Conservation (phyloP, 352 stramenopile species). For the Salisapilia sapeloensis region DNA sequence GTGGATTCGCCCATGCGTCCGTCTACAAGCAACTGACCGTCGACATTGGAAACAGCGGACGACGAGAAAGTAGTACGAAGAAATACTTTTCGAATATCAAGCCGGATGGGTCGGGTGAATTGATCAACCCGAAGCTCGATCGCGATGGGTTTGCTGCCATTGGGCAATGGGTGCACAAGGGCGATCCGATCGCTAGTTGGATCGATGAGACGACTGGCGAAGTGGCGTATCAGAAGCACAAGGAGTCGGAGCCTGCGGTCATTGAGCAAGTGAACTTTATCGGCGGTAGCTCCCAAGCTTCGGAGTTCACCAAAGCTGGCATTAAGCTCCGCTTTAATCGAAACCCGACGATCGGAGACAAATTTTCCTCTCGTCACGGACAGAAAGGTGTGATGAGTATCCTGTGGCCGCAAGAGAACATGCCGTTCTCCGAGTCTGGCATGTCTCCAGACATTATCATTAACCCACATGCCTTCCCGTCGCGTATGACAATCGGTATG, state of each 20-base stretch:
- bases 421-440: slow-evolving; percentile 98
- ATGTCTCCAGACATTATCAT: slow-evolving; percentile 99
- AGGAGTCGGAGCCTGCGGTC: slow-evolving; percentile 94
- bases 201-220: slow-evolving; percentile 91
- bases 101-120: slow-evolving; percentile 38
- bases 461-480: slow-evolving; percentile 97
- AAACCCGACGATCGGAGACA: slow-evolving; percentile 99
- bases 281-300: slow-evolving; percentile 39
- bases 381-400: slow-evolving; percentile 99
- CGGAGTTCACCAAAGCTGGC: slow-evolving; percentile 75
- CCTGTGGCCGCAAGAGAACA: slow-evolving; percentile 97
- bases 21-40: slow-evolving; percentile 98
- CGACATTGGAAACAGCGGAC: slow-evolving; percentile 60
- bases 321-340: slow-evolving; percentile 97
- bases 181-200: slow-evolving; percentile 92
- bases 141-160: slow-evolving; percentile 94
- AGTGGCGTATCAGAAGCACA: slow-evolving; percentile 89
- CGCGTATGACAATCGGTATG: slow-evolving; percentile 96
- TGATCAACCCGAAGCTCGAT: slow-evolving; percentile 78
- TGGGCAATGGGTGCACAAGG: slow-evolving; percentile 88
- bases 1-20: slow-evolving; percentile 93
- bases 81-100: slow-evolving; percentile 89
- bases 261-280: slow-evolving; percentile 92
- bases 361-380: slow-evolving; percentile 98
- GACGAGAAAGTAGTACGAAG: slow-evolving; percentile 54